Percentiles rank a stretch among this genome's conserved stretches.
phyloP scores from a whole-genome alignment of 1,284 basidiomycete genomes.

The Malassezia pachydermatis region DNA sequence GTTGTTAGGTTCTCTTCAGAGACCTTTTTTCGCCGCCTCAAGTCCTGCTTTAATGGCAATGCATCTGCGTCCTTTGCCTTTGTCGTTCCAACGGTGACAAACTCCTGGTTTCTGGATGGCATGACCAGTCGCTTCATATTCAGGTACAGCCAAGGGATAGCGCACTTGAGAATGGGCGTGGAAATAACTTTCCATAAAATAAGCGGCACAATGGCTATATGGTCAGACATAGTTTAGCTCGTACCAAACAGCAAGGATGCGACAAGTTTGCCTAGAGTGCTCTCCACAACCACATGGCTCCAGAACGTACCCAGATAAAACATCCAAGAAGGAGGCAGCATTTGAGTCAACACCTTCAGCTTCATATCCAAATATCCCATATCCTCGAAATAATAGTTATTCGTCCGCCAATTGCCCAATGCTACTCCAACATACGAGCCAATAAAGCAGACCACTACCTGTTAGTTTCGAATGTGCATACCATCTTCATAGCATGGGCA shows the following conservation, averaged over 20 bases:
- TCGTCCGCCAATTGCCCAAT: conserved; percentile 14
- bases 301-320: background rate
- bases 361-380: background rate
- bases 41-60: too few relatives aligned
- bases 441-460: conserved; percentile 15
- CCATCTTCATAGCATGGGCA: conserved; percentile 93
- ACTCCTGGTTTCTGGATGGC: too few relatives aligned
- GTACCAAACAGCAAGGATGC: background rate
- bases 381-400: conserved; percentile 6
- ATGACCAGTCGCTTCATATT: background rate
- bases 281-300: background rate
- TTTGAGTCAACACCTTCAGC: background rate
- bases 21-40: too few relatives aligned
- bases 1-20: too few relatives aligned
- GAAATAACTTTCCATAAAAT: conserved; percentile 5
- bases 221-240: background rate
- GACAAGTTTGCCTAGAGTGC: background rate
- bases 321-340: background rate
- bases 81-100: background rate
- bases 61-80: background rate
- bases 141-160: background rate
- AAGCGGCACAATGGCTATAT: conserved; percentile 4
- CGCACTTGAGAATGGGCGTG: conserved; percentile 1
- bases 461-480: background rate
- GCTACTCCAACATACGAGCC: conserved; percentile 13